Base-by-base conservation (phyloP, 1,139 yeast species). In the Suhomyces panamericanus region DNA sequence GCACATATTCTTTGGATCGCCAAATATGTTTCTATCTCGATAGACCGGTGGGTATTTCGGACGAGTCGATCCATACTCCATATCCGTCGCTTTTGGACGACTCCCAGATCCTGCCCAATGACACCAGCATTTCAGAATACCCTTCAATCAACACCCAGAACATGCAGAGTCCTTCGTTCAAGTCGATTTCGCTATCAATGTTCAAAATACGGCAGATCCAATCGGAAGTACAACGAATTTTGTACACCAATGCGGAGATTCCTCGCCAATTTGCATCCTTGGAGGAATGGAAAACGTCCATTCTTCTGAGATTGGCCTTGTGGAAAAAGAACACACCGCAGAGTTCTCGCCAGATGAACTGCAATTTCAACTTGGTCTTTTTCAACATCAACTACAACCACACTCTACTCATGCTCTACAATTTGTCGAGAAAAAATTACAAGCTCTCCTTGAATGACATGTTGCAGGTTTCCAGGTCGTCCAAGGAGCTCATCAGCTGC, bases 81-180 rank as follows among this genome's bases (percentile, higher is more conserved):
- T 86, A 83, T 57, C 96, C 96, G 0, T 77, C 85, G n/a, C 74
- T 74, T 32, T 64, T 85, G 41, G 96, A 88, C 61, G 96, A 89
- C 58, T 75, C 89, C 1, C 60, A 73, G 28, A 81, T 87, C 17
- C 63, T 71, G 6, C 67, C 73, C 0, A 56, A 57, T 13, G 46
- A 42, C 14, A 14, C 36, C 7, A 20, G 14, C 7, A 35, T 20
- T 17, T 7, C 24, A 1, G 63, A 58, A 31, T 48, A 46, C n/a
- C 17, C 36, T 9, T 15, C 17, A 4, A 17, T 22, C 12, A 13
- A 16, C 16, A n/a, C 14, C 5, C 32, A 38, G 7, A 24, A 12
- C 13, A 15, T 27, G 4, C 43, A 22, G 32, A 16, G 17, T 9
- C 49, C 61, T 9, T 49, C 88, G 3, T 86, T 86, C 58, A 89